A percentile compares a stretch with the other conserved stretches of the same genome.
These are phyloP conservation scores for Yamadazyma aaseri DNA, from an alignment of 1,139 yeast genomes.

Conservation along the genomic window DNA sequence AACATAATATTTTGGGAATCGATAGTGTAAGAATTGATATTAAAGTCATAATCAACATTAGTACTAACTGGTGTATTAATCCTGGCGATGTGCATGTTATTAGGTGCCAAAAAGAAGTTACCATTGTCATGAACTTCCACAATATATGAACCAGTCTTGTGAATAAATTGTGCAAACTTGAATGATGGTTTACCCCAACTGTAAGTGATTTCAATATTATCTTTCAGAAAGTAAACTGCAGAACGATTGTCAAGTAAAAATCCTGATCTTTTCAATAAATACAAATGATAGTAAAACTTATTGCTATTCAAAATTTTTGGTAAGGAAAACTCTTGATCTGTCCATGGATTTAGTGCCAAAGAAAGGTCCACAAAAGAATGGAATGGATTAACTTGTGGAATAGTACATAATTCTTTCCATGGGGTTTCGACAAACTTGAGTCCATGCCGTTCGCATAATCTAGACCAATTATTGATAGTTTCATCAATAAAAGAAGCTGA, in stretches of 20 bases:
- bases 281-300: slow-evolving; percentile 60
- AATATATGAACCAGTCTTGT: slow-evolving; percentile 82
- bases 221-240: slow-evolving; percentile 56
- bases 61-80: slow-evolving; percentile 37
- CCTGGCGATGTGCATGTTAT: slow-evolving; percentile 69
- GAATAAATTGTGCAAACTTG: slow-evolving; percentile 85
- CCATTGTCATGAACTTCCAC: slow-evolving; percentile 87
- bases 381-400: slow-evolving; percentile 80
- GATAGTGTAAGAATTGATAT: slow-evolving; percentile 31
- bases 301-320: slow-evolving; percentile 47
- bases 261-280: slow-evolving; percentile 63
- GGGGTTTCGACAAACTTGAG: slow-evolving; percentile 88
- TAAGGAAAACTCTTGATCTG: slow-evolving; percentile 52
- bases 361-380: slow-evolving; percentile 76
- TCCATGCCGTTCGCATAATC: slow-evolving; percentile 85
- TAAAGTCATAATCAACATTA: slow-evolving; percentile 14
- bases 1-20: slow-evolving; percentile 76
- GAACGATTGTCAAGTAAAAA: slow-evolving; percentile 83
- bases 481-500: slow-evolving; percentile 91
- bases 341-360: slow-evolving; percentile 67
- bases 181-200: slow-evolving; percentile 92
- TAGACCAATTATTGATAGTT: slow-evolving; percentile 74
- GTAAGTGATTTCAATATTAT: slow-evolving; percentile 59
- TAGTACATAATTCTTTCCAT: slow-evolving; percentile 77
- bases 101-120: slow-evolving; percentile 77